Evolutionary conservation across 441 rosid species (phyloP), one percentile per base, ranked within the genome.

Genomic region (Oxalis stricta): DNA sequence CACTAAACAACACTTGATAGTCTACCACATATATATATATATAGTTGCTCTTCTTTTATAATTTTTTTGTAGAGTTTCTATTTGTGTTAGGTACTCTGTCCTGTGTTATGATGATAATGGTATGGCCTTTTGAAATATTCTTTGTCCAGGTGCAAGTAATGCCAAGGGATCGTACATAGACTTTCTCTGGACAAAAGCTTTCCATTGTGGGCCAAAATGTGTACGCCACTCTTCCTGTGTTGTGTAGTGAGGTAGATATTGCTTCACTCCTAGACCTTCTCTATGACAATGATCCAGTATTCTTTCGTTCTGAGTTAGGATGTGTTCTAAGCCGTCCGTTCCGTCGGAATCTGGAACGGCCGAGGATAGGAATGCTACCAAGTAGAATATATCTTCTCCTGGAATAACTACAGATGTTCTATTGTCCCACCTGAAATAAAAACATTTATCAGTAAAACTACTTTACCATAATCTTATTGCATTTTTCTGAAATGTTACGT

Each of bases 321-420:
- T 80, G 20, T 82, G 71, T 35, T 72, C 82, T 47, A 82, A 68
- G 46, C 86, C 77, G 13, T 82, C 84, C 14, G 44, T 63, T 58
- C 84, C 89, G 5, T 70, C 65, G 52, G 95, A 82, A 56, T 75
- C 67, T 16, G 97, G 82, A 43, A 73, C 68, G 4, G 95, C 95
- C 18, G 98, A 85, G 63, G 89, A 66, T 24, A 89, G 84, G 66
- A 85, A 77, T 43, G 94, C 98, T 74, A 82, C 96, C 46, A 85
- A 50, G 68, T 89, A 89, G 73, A 89, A 89, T 54, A 78, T 50
- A 53, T 89, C 92, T 60, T 82, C 96, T 18, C 76, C 83, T 30
- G 96, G 98, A 38, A 76, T 76, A 19, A 73, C 82, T 38, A 55
- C 89, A 41, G 98, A 89, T 12, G 81, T 85, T 73, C 89, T 68